Evolutionary conservation across 148 eudicot species (phyloP), one percentile per base, ranked within the genome.

Genomic region (Vaccinium corymbosum): DNA sequence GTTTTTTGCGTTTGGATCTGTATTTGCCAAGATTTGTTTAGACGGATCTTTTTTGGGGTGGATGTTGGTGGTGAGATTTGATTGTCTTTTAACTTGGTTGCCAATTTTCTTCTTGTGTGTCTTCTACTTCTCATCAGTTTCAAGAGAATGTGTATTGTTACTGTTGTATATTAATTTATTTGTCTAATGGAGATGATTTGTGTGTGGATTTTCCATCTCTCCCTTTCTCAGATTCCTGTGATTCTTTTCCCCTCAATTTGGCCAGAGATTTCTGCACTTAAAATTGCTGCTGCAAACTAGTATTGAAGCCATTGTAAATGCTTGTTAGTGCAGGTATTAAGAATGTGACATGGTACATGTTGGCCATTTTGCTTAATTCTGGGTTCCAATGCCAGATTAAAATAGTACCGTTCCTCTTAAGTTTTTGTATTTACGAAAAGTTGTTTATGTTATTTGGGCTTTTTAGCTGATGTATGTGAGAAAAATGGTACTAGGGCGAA

Each of bases 1-100:
- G 50, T 73, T 81, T 19, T 20, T 42, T 87, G 85, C 79, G 85
- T 85, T 85, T 75, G 84, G 80, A 79, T 84, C 49, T 71, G 84
- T 85, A 76, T 78, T 81, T 82, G 80, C 55, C 38, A 81, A 46
- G 64, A 53, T 27, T 59, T 79, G 73, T 25, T 80, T 29, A 17
- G 35, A 61, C 64, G 68, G 80, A 56, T 15, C 72, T 76, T 38
- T 66, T 25, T 25, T 25, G 25, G 35, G 12, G 35, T 66, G 53
- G 72, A 7, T 49, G 55, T 22, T 16, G 83, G 68, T 84, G 77
- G 79, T 84, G 82, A 79, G 76, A n/a, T 77, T 62, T 78, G 76
- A 48, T 68, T 79, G 66, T 56, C 15, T 73, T 84, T 84, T 79
- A 29, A 35, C 86, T 79, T 42, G 68, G 85, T 84, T 52, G 48